A percentile compares a stretch with the other conserved stretches of the same genome.
Evolutionary conservation across 2,329 filamentous ascomycete species (phyloP).

Genomic region (Penicillium fuscoglaucum): DNA sequence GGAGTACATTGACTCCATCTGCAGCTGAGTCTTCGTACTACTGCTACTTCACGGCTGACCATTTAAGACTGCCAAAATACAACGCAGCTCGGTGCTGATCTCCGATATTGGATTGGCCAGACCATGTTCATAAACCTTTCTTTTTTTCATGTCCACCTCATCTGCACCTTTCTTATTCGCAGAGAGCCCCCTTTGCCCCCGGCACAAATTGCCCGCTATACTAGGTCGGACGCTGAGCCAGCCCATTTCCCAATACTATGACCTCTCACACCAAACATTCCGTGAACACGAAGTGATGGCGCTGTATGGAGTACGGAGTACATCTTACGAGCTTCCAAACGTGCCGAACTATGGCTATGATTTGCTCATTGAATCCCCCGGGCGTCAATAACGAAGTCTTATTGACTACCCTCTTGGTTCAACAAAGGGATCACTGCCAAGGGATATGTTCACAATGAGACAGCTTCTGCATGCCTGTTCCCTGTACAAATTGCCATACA

Average conservation of each 20-base stretch:
- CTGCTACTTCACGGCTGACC: background rate
- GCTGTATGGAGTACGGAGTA: background rate
- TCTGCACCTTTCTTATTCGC: background rate
- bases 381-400: background rate
- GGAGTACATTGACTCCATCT: background rate
- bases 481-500: background rate
- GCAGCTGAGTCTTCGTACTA: background rate
- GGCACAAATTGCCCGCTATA: conserved; percentile 5
- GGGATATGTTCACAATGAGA: background rate
- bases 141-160: background rate
- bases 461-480: background rate
- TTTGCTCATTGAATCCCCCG: background rate
- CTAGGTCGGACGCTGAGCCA: conserved; percentile 3
- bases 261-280: conserved; percentile 7
- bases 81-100: background rate
- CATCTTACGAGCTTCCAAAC: background rate
- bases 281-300: background rate
- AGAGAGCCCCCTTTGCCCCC: background rate
- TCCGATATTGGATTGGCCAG: background rate
- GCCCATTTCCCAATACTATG: conserved; percentile 13
- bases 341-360: background rate
- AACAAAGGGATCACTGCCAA: conserved; percentile 12
- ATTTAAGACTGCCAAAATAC: background rate
- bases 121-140: background rate
- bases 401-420: conserved; percentile 14